Base-by-base conservation (phyloP, 2,329 filamentous ascomycete genomes). In the Nigrospora oryzae region DNA sequence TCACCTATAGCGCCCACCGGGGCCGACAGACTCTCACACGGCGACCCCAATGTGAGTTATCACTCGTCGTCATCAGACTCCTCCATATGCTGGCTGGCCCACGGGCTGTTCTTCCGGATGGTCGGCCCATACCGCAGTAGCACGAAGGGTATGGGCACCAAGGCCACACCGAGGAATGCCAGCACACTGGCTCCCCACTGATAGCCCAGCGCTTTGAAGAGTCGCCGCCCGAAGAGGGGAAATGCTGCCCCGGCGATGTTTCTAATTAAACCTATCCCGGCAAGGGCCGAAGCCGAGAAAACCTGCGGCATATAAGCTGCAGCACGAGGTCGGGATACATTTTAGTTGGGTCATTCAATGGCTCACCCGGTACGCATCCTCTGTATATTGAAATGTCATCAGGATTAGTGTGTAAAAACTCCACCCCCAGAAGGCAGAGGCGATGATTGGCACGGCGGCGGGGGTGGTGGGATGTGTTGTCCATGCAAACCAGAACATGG, bases 351-450 rank as follows among this genome's bases (percentile, higher is more conserved):
- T 4, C 19, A 28, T 10, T 7, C 23, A 10, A 7, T 28, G 3
- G 44, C 50, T 42, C 11, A 50, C 51, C 17, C 49, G 67, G 48
- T 74, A 73, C 7, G 67, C 65, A 47, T 73, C 70, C 43, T 72
- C 69, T 2, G 68, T 70, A 47, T 71, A 74, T 5, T 65, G 69
- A 33, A 71, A 63, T 2, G 69, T 69, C 61, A 71, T 71, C 3
- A 75, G 58, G 39, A 74, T 74, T 0, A 75, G 61, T 1, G 67
- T 68, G 43, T 73, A 73, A 49, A 75, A 73, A 5, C 64, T 68
- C 59, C 68, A 71, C 0, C 72, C 74, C 58, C 73, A 74, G 15
- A 74, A 65, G 0, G 66, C 62, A 0, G 68, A 69, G 3, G 69
- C 71, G 13, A 76, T 53, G 5, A 76, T 68, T 0, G 73, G 70